These are phyloP conservation scores for Hordeum marinum DNA, from an alignment of 176 grass and related monocot genomes.

Conservation along the genomic window DNA sequence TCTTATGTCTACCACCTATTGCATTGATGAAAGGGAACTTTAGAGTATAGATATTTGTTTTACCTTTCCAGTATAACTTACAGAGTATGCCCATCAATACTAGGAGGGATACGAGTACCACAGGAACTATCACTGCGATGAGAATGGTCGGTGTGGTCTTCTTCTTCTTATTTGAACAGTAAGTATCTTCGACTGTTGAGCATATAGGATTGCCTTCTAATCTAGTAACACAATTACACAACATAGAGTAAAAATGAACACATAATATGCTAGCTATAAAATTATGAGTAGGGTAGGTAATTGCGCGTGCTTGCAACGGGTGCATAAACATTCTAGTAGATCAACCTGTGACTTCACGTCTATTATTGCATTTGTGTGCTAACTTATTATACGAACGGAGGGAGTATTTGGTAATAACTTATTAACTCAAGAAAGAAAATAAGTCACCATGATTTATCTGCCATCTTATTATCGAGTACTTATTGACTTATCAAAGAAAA, in stretches of 20 bases:
- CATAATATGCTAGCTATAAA: neutral
- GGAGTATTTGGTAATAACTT: too few species aligned
- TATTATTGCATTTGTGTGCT: too few species aligned
- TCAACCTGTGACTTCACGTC: too few species aligned
- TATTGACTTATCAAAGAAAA: too few species aligned
- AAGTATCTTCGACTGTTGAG: neutral
- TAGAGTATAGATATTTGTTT: neutral
- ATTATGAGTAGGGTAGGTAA: neutral
- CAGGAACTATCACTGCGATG: neutral
- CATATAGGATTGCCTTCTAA: slow-evolving; percentile 11
- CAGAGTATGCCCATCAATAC: neutral
- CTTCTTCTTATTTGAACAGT: neutral
- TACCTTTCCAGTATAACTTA: slow-evolving; percentile 7
- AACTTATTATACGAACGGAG: too few species aligned
- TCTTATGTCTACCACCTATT: neutral
- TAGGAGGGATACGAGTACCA: neutral
- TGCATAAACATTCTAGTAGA: too few species aligned
- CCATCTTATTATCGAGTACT: too few species aligned
- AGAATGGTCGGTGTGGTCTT: neutral
- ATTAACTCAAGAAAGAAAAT: too few species aligned
- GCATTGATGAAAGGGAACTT: neutral
- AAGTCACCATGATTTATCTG: too few species aligned
- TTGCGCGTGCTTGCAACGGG: too few species aligned
- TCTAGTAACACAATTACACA: neutral
- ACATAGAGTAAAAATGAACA: neutral